phyloP scores from a whole-genome alignment of 2,329 filamentous ascomycete genomes.

The Nemania sp. region DNA sequence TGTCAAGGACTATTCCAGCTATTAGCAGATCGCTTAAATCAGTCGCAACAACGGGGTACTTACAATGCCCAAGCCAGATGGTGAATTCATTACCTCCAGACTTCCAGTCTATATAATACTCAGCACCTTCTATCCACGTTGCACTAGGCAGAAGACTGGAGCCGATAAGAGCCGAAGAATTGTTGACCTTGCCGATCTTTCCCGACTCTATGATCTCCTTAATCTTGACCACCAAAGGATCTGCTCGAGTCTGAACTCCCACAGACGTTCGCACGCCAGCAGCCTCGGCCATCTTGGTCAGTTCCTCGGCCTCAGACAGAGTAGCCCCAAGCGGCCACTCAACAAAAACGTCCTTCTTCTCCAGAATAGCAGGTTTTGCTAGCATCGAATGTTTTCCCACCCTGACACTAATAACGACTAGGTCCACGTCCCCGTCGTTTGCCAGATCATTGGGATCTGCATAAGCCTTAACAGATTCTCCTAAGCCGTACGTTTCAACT shows the following conservation, averaged over 20 bases:
- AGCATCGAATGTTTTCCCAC: slow-evolving; percentile 48
- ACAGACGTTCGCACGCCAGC: slow-evolving; percentile 49
- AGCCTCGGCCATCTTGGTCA: slow-evolving; percentile 45
- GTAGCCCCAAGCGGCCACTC: slow-evolving; percentile 53
- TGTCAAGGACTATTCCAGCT: slow-evolving; percentile 42
- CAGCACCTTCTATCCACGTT: slow-evolving; percentile 27
- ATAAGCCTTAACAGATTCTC: slow-evolving; percentile 43
- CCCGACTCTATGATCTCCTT: slow-evolving; percentile 47
- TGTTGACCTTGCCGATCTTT: slow-evolving; percentile 48
- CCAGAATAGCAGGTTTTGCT: slow-evolving; percentile 46
- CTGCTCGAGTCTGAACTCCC: slow-evolving; percentile 50
- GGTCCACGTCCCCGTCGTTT: slow-evolving; percentile 49
- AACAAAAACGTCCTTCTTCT: slow-evolving; percentile 52
- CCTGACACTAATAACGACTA: slow-evolving; percentile 49
- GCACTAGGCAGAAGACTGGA: slow-evolving; percentile 11
- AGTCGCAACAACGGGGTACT: slow-evolving; percentile 18
- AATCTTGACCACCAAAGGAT: slow-evolving; percentile 45
- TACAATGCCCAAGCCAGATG: slow-evolving; percentile 39
- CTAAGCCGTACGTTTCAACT: slow-evolving; percentile 44
- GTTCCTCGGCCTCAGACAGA: slow-evolving; percentile 46
- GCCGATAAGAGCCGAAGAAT: slow-evolving; percentile 34
- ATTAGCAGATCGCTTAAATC: not conserved
- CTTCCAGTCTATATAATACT: slow-evolving; percentile 24
- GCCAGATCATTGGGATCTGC: slow-evolving; percentile 48
- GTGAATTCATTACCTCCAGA: slow-evolving; percentile 29